Evolutionary conservation across 2,329 filamentous ascomycete genomes (phyloP), one percentile per base, ranked within the genome.

Genomic region (Fusarium circinatum): DNA sequence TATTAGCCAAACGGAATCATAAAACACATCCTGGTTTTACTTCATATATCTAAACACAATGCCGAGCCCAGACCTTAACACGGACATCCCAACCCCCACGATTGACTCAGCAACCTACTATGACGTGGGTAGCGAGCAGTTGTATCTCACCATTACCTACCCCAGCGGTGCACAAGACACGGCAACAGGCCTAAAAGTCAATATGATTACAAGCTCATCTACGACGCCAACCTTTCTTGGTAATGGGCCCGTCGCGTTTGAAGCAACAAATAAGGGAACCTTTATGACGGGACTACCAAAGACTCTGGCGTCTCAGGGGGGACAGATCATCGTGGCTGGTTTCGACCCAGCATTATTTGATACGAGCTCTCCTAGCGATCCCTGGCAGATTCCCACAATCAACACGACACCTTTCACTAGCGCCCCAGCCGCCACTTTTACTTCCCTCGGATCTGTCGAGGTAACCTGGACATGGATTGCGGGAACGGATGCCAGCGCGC

Each of bases 401-500:
- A 30, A 18, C 13, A 17, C 12, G 10, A 2, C 39, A 6, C 39
- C 54, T 57, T 26, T 57, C 6, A 42, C 39, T 17, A 44, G 39
- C 17, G 0, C 22, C 6, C 6, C 15, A 1, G 2, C 39, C 1
- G 12, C 17, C 22, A 57, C 3, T 26, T 24, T 57, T 20, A 57
- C 9, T 15, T 57, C 54, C 7, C 38, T 44, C 1, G 38, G 39
- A 3, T 44, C 39, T 2, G 3, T 57, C 6, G 15, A 57, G 22
- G 28, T 44, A 2, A 34, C 28, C 3, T 57, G 54, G 54, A 2
- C 54, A 12, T 57, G 28, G 39, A 22, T 20, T 9, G 3, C n/a
- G 0, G 4, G 4, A 0, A 9, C 9, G 54, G 12, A 2, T 5
- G 54, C 9, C 44, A 44, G 8, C 5, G 54, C 39, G 20, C 39